Evolutionary conservation across 2,329 filamentous ascomycete genomes (phyloP).

Genomic region (Ophiostoma perfectum): DNA sequence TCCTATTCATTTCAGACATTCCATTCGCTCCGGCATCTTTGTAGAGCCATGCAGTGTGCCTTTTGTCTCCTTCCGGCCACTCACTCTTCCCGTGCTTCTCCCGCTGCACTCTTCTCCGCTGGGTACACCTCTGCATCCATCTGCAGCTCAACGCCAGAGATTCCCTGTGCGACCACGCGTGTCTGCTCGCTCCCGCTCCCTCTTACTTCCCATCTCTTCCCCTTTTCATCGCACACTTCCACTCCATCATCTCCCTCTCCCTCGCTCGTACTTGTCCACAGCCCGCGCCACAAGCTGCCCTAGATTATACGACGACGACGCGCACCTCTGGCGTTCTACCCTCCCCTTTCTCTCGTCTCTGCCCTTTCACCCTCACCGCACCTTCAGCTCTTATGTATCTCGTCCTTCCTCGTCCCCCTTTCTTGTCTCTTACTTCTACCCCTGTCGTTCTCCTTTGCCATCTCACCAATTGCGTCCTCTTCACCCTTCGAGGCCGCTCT

Average conservation of each 20-base stretch:
- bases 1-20: not conserved
- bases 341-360: not conserved
- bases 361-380: not conserved
- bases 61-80: not conserved
- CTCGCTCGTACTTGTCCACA: not conserved
- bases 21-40: not conserved
- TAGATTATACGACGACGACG: not conserved
- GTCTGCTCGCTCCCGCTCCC: not conserved
- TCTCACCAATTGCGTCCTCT: not conserved
- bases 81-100: not conserved
- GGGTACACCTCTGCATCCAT: not conserved
- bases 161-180: not conserved
- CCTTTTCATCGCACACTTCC: not conserved
- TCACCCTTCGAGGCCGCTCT: not conserved
- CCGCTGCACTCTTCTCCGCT: not conserved
- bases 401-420: not conserved
- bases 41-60: slow-evolving; percentile 2
- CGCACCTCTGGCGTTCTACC: not conserved
- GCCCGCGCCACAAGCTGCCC: not conserved
- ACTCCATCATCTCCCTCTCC: not conserved
- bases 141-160: not conserved
- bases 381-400: not conserved
- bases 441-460: not conserved
- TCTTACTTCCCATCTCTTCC: not conserved
- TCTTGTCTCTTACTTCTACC: not conserved